Evolutionary conservation across 441 rosid genomes (phyloP), one percentile per base, ranked within the genome.

Genomic region (Gossypium gossypioides): DNA sequence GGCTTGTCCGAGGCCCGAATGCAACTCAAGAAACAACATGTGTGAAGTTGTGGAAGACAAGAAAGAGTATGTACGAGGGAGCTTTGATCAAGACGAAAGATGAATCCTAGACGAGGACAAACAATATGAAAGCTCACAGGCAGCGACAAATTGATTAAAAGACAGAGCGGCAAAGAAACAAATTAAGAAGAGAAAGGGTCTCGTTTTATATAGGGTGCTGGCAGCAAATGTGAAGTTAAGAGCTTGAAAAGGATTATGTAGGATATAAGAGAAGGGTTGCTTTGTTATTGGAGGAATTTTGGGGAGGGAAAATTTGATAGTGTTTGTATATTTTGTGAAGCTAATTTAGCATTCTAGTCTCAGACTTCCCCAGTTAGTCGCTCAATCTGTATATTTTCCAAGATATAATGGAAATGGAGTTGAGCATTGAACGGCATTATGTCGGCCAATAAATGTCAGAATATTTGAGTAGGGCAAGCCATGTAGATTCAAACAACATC

Each of bases 1-100:
- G 89, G 83, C 1, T 81, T 90, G 69, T 69, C 66, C 12, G 92
- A 89, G 40, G 96, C 86, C 48, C 85, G 81, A 71, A 73, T 74
- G 68, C 86, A 85, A 63, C 84, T 88, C 21, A 77, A 77, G 77
- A 84, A 80, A 77, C 81, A 78, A 22, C 72, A 76, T 29, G 82
- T 12, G 79, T 18, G 81, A 12, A 13, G 69, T 65, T 22, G 21
- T 22, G 13, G 46, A 5, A 76, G 10, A 63, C 18, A 0, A 66
- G 13, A 66, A 55, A 9, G n/a, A 22, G 7, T 1, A 15, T 3
- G 21, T 22, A 22, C 59, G n/a, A 55, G 21, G n/a, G 34, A 46
- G 19, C 37, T 6, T 42, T 64, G 54, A 65, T 2, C 10, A 44
- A 44, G 21, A 44, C 37, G 12, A 44, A 42, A 65, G 25, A 19